phyloP scores from a whole-genome alignment of 2,329 filamentous ascomycete species.

The Torrubiellomyces zombiae region DNA sequence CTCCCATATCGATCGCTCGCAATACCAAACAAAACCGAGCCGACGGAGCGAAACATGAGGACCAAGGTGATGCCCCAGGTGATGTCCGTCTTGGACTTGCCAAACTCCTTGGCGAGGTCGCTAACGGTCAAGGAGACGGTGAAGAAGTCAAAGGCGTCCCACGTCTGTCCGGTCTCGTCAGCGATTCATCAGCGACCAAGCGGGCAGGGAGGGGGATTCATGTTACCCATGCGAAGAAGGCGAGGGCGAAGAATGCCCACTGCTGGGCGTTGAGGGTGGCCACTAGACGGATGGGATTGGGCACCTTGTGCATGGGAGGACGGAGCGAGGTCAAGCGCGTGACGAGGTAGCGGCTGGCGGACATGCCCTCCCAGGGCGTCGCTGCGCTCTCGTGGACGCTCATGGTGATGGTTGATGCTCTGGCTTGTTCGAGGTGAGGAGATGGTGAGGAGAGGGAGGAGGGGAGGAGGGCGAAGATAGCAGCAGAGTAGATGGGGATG shows the following conservation, averaged over 20 bases:
- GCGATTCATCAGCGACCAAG: neutral
- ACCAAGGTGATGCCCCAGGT: slow-evolving; percentile 49
- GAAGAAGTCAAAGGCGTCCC: slow-evolving; percentile 52
- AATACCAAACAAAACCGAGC: slow-evolving; percentile 36
- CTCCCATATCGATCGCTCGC: slow-evolving; percentile 39
- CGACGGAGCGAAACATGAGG: slow-evolving; percentile 42
- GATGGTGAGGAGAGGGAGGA: no score
- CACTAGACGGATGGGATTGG: slow-evolving; percentile 34
- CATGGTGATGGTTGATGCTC: no score
- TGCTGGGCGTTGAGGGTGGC: slow-evolving; percentile 30
- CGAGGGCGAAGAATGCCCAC: slow-evolving; percentile 38
- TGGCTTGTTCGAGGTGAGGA: no score
- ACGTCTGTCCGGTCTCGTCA: slow-evolving; percentile 29
- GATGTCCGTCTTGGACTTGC: slow-evolving; percentile 37
- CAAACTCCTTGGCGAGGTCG: slow-evolving; percentile 35
- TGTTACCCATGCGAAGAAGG: slow-evolving; percentile 39
- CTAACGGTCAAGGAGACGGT: slow-evolving; percentile 43
- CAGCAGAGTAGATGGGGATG: no score
- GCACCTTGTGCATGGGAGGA: slow-evolving; percentile 36
- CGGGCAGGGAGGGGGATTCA: neutral
- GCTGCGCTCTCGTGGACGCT: slow-evolving; percentile 10
- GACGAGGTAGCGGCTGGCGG: slow-evolving; percentile 25
- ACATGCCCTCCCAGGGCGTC: slow-evolving; percentile 32
- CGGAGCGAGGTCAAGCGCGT: slow-evolving; percentile 39
- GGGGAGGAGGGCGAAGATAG: no score